These are phyloP conservation scores for Citrus sp. DNA, from an alignment of 345 rosid species.

Conservation along the genomic window DNA sequence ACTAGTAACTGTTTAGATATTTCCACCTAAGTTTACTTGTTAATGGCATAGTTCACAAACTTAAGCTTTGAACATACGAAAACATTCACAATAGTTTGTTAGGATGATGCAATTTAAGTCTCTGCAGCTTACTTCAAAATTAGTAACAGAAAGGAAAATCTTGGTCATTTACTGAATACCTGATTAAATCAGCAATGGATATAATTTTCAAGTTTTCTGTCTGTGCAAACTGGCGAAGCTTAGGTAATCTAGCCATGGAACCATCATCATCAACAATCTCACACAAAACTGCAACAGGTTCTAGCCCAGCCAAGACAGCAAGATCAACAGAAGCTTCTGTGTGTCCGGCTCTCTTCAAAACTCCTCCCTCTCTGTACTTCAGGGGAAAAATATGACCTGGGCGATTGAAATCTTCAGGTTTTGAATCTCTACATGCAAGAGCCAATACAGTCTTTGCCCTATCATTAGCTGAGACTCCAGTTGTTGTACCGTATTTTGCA, in stretches of 20 bases:
- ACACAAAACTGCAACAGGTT: slow-evolving; percentile 74
- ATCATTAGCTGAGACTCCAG: slow-evolving; percentile 90
- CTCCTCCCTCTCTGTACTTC: slow-evolving; percentile 86
- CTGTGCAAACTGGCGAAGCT: slow-evolving; percentile 61
- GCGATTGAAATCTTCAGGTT: slow-evolving; percentile 77
- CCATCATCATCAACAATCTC: slow-evolving; percentile 98
- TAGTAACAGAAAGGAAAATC: neutral
- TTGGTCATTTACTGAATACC: slow-evolving; percentile 34
- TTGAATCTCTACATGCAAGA: slow-evolving; percentile 72
- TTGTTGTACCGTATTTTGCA: slow-evolving; percentile 69
- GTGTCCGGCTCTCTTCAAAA: slow-evolving; percentile 94
- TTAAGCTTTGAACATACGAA: neutral
- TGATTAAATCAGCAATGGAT: slow-evolving; percentile 82
- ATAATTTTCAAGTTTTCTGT: slow-evolving; percentile 64
- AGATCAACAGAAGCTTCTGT: slow-evolving; percentile 95
- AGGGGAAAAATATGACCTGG: slow-evolving; percentile 94
- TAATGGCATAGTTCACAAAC: neutral
- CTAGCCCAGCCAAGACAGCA: slow-evolving; percentile 71
- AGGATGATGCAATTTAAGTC: neutral
- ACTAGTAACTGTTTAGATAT: too few relatives aligned
- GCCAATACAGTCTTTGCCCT: slow-evolving; percentile 69
- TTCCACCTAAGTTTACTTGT: neutral
- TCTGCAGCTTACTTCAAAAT: neutral
- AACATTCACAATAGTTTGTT: neutral
- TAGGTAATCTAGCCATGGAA: slow-evolving; percentile 95